These are phyloP conservation scores for Grigorovia transvaalensis DNA, from an alignment of 805 yeast genomes.

Conservation along the genomic window DNA sequence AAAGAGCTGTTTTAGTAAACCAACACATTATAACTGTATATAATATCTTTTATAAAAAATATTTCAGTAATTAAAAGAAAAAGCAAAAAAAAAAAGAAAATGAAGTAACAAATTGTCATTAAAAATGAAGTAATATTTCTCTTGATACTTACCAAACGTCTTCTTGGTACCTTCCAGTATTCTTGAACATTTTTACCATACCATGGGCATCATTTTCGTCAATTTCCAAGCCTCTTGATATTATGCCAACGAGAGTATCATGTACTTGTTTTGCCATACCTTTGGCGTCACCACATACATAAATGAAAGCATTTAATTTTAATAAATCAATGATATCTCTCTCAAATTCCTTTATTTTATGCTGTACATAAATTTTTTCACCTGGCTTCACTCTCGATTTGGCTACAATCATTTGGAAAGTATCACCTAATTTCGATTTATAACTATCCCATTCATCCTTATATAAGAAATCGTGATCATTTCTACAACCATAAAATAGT, in stretches of 20 bases:
- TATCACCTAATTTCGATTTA: constrained; percentile 46
- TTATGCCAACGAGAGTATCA: constrained; percentile 50
- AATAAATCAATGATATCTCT: constrained; percentile 33
- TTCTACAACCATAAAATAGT: constrained; percentile 83
- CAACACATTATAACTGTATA: background rate
- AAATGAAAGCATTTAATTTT: constrained; percentile 76
- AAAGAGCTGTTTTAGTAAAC: background rate
- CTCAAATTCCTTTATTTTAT: constrained; percentile 49
- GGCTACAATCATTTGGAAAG: constrained; percentile 69
- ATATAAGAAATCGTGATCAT: constrained; percentile 76
- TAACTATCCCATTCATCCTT: constrained; percentile 83
- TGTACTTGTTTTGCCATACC: constrained; percentile 94
- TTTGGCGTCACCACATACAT: constrained; percentile 96
- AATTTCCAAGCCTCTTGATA: constrained; percentile 52
- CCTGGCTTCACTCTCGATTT: constrained; percentile 66
- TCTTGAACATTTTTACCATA: constrained; percentile 64
- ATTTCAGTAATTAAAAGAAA: too few species aligned
- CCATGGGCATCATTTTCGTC: constrained; percentile 63
- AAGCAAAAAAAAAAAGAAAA: background rate
- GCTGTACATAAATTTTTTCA: constrained; percentile 74
- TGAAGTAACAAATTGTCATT: background rate
- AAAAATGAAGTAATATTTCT: background rate
- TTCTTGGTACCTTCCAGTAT: constrained; percentile 87
- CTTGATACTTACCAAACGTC: constrained; percentile 74
- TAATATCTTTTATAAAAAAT: too few species aligned